Percentiles rank a stretch among this genome's conserved stretches.
Evolutionary conservation across 441 rosid genomes (phyloP).

Genomic region (Gossypium trilobum): DNA sequence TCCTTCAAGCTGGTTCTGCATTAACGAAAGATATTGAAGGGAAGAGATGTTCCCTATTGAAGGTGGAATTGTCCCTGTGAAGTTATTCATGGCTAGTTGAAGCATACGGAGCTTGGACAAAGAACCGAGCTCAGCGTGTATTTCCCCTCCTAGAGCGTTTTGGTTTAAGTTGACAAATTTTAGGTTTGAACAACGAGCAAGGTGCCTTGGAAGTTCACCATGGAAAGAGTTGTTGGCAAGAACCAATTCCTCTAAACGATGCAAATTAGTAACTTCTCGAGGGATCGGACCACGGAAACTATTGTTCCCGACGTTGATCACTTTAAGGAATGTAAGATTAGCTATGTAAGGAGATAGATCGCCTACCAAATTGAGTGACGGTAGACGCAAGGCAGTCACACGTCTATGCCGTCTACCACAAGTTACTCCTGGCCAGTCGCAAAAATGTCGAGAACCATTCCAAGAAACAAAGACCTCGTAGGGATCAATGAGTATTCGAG

Average conservation of each 20-base stretch:
- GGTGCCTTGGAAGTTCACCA: background rate
- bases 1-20: slow-evolving; percentile 5
- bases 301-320: background rate
- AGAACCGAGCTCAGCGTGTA: background rate
- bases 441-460: slow-evolving; percentile 4
- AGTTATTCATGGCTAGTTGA: background rate
- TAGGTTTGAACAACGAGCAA: background rate
- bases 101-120: background rate
- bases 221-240: background rate
- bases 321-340: background rate
- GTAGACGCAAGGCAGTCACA: background rate
- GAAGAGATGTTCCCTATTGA: background rate
- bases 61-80: background rate
- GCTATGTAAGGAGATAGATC: no score
- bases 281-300: background rate
- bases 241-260: background rate
- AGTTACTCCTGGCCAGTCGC: slow-evolving; percentile 8
- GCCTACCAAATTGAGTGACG: background rate
- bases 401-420: background rate
- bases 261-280: background rate
- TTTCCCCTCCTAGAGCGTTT: background rate
- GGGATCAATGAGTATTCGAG: background rate
- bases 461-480: background rate
- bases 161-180: no score
- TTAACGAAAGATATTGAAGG: background rate